Evolutionary conservation across 1,139 yeast genomes (phyloP).

Genomic region (Sugiyamaella castrensis): DNA sequence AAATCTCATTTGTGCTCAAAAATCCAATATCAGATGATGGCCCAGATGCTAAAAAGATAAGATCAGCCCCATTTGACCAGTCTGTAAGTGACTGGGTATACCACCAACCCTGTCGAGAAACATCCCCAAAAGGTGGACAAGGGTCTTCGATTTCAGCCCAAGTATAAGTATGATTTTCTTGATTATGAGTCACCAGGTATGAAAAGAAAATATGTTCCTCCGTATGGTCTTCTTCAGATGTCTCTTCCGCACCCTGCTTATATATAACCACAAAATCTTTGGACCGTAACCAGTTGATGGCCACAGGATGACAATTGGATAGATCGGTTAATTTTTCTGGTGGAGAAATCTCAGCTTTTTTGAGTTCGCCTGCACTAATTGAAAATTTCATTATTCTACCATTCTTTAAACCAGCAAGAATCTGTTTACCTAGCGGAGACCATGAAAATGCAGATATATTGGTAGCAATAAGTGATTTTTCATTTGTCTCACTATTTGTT

Average conservation of each 20-base stretch:
- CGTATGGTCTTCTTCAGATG: slow-evolving; percentile 15
- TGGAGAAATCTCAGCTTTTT: slow-evolving; percentile 1
- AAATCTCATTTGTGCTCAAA: slow-evolving; percentile 36
- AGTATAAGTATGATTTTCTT: slow-evolving; percentile 6
- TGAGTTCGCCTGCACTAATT: background rate
- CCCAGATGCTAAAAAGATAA: slow-evolving; percentile 54
- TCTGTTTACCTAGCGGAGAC: slow-evolving; percentile 39
- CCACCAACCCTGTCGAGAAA: slow-evolving; percentile 48
- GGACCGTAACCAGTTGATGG: slow-evolving; percentile 24
- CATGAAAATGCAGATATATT: slow-evolving; percentile 33
- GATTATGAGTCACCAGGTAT: slow-evolving; percentile 14
- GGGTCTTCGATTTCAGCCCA: slow-evolving; percentile 45
- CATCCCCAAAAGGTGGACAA: slow-evolving; percentile 58
- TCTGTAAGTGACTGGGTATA: slow-evolving; percentile 45
- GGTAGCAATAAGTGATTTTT: background rate
- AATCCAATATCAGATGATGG: slow-evolving; percentile 60
- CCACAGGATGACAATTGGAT: slow-evolving; percentile 5
- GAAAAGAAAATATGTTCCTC: slow-evolving; percentile 1
- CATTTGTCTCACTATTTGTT: background rate
- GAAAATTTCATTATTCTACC: slow-evolving; percentile 19
- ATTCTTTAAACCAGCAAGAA: slow-evolving; percentile 30
- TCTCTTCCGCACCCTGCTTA: slow-evolving; percentile 8
- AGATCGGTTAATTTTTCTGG: slow-evolving; percentile 1
- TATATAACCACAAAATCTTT: slow-evolving; percentile 34
- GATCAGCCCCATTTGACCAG: slow-evolving; percentile 43